Conservation (phyloP, 1,284 basidiomycete genomes). For the Malassezia vespertilionis region DNA sequence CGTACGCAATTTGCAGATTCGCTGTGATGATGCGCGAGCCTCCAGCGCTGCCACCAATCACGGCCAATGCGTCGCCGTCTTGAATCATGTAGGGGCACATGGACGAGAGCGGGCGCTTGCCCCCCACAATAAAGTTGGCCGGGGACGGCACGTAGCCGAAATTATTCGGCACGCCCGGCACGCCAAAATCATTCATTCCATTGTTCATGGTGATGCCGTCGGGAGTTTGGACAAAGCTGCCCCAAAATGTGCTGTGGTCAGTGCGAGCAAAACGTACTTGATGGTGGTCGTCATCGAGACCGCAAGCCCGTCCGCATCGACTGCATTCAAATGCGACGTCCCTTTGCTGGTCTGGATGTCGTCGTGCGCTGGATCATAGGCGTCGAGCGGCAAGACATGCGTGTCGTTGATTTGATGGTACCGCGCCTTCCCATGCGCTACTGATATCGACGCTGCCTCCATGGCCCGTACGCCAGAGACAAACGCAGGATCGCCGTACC, state of each 20-base stretch:
- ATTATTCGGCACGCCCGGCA: slow-evolving; percentile 45
- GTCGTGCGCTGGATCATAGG: slow-evolving; percentile 48
- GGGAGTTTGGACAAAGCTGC: slow-evolving; percentile 28
- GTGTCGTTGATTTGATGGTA: slow-evolving; percentile 40
- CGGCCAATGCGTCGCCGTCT: slow-evolving; percentile 22
- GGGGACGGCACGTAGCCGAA: slow-evolving; percentile 44
- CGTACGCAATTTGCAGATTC: slow-evolving; percentile 45
- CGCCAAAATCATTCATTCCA: slow-evolving; percentile 50
- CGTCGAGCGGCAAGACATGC: slow-evolving; percentile 25
- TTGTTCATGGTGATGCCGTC: slow-evolving; percentile 40
- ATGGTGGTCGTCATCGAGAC: slow-evolving; percentile 50
- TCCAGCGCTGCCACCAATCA: slow-evolving; percentile 49
- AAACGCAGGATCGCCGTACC: slow-evolving; percentile 49
- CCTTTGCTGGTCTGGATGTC: slow-evolving; percentile 44
- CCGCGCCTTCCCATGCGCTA: slow-evolving; percentile 31
- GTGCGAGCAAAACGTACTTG: slow-evolving; percentile 5
- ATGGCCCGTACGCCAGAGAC: slow-evolving; percentile 47
- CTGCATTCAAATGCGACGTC: slow-evolving; percentile 48
- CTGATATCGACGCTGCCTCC: slow-evolving; percentile 44
- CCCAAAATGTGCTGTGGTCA: slow-evolving; percentile 46
- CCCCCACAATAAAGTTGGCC: slow-evolving; percentile 48
- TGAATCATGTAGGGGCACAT: slow-evolving; percentile 49
- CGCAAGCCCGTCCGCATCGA: slow-evolving; percentile 47
- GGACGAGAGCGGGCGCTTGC: slow-evolving; percentile 49
- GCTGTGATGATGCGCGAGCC: slow-evolving; percentile 50